Evolutionary conservation across 2,329 filamentous ascomycete species (phyloP).

Genomic region (Trichoderma gracile): DNA sequence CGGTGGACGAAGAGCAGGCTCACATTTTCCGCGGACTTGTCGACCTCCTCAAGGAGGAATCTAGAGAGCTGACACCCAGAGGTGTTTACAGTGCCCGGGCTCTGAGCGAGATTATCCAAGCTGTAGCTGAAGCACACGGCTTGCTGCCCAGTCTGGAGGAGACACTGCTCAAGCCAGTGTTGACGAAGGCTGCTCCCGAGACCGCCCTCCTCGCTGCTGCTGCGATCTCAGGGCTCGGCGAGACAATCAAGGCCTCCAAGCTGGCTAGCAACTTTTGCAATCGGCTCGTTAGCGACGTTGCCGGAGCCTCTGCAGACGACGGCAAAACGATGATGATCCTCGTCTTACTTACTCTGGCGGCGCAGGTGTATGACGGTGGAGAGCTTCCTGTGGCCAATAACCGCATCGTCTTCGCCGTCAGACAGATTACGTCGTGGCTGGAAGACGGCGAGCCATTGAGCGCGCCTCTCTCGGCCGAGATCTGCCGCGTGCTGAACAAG

Average conservation of each 20-base stretch:
- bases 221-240: conserved; percentile 54
- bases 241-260: conserved; percentile 51
- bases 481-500: conserved; percentile 57
- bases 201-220: conserved; percentile 53
- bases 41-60: conserved; percentile 46
- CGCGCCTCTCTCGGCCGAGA: conserved; percentile 49
- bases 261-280: conserved; percentile 57
- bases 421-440: conserved; percentile 73
- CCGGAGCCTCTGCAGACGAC: conserved; percentile 47
- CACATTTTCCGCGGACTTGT: conserved; percentile 46
- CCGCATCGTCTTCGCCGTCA: conserved; percentile 78
- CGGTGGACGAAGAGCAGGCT: conserved; percentile 38
- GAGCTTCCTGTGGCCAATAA: conserved; percentile 62
- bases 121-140: conserved; percentile 50
- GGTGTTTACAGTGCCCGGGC: conserved; percentile 56
- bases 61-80: conserved; percentile 44
- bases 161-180: conserved; percentile 47
- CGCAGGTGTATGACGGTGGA: conserved; percentile 53
- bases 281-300: conserved; percentile 61
- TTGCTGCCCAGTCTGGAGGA: conserved; percentile 49
- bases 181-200: conserved; percentile 49
- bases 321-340: conserved; percentile 52
- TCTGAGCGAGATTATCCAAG: conserved; percentile 52
- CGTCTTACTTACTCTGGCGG: conserved; percentile 55
- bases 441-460: conserved; percentile 50